Evolutionary conservation across 176 grass and related monocot species (phyloP).

Genomic region (Olyra latifolia): DNA sequence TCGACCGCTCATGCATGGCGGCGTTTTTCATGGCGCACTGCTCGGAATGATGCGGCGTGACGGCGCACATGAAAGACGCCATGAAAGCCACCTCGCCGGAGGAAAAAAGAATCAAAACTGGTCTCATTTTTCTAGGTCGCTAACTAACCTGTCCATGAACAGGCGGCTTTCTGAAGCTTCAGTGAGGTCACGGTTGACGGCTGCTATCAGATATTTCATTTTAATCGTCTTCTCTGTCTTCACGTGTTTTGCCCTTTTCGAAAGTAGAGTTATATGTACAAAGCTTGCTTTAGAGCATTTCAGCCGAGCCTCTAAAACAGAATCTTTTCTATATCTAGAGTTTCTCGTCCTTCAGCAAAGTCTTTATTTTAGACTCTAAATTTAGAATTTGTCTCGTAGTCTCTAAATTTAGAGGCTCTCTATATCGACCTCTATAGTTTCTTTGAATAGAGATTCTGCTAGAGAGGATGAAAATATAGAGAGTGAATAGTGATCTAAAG

Average conservation of each 20-base stretch:
- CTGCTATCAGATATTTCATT: neutral
- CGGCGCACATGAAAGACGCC: neutral
- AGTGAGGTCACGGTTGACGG: neutral
- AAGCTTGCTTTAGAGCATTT: neutral
- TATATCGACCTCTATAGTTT: too few species aligned
- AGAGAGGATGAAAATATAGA: too few species aligned
- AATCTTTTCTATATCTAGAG: too few species aligned
- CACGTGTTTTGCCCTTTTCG: neutral
- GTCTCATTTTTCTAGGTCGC: neutral
- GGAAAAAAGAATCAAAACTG: neutral
- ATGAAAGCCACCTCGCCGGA: neutral
- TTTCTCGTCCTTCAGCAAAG: too few species aligned
- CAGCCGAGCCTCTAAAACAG: too few species aligned
- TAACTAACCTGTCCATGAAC: conserved; percentile 11
- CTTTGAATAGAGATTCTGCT: too few species aligned
- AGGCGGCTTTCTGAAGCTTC: neutral
- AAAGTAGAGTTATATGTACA: neutral
- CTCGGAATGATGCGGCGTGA: neutral
- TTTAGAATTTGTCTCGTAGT: too few species aligned
- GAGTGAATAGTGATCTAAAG: too few species aligned
- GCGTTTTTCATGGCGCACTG: neutral
- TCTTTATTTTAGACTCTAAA: too few species aligned
- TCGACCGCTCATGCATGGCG: too few species aligned
- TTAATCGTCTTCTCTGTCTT: neutral
- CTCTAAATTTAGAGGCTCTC: too few species aligned